phyloP scores from a whole-genome alignment of 1,284 basidiomycete species.

The Leccinum griseonigrum region DNA sequence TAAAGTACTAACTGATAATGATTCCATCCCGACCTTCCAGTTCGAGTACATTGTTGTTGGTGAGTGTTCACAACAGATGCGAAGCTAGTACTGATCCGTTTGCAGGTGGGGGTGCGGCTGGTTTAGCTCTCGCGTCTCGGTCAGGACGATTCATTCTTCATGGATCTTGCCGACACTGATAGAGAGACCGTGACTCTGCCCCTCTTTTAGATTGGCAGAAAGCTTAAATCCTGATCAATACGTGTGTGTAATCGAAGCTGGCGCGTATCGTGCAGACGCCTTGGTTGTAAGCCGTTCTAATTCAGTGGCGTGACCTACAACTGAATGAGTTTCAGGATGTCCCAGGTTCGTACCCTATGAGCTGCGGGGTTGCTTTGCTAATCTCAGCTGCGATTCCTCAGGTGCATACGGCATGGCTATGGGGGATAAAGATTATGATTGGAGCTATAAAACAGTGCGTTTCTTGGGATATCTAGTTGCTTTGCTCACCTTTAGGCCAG shows the following conservation, averaged over 20 bases:
- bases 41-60: slow-evolving; percentile 22
- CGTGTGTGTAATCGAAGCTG: slow-evolving; percentile 26
- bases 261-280: slow-evolving; percentile 8
- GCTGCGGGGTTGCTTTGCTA: background rate
- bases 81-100: background rate
- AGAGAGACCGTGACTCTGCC: background rate
- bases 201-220: slow-evolving; percentile 15
- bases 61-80: background rate
- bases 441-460: slow-evolving; percentile 17
- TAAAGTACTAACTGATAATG: background rate
- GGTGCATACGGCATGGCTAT: slow-evolving; percentile 9
- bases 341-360: slow-evolving; percentile 13
- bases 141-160: background rate
- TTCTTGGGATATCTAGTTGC: background rate
- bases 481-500: slow-evolving; percentile 6
- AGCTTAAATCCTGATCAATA: slow-evolving; percentile 12
- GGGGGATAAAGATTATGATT: slow-evolving; percentile 17
- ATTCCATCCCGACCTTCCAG: background rate
- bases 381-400: background rate
- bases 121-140: slow-evolving; percentile 21
- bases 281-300: slow-evolving; percentile 11
- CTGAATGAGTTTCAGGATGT: slow-evolving; percentile 11
- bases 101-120: slow-evolving; percentile 18
- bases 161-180: background rate
- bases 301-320: background rate